Conservation (phyloP, 345 rosid species). For the Erodium maritimum region DNA sequence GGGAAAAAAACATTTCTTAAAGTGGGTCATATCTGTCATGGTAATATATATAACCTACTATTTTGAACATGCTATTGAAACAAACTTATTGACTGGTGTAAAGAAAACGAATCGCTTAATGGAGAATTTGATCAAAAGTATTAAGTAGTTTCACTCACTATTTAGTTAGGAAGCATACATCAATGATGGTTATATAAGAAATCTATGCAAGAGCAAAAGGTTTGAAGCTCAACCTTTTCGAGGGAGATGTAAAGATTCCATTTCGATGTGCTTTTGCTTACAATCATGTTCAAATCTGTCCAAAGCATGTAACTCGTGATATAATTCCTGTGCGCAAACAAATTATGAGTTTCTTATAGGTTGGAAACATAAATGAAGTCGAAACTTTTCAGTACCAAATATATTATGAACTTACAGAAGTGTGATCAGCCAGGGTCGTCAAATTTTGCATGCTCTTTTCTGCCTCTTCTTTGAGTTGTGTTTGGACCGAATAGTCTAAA, state of each 20-base stretch:
- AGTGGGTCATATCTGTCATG: too few relatives aligned
- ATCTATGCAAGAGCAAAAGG: not conserved
- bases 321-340: slow-evolving; percentile 42
- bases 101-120: too few relatives aligned
- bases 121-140: too few relatives aligned
- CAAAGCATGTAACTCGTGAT: slow-evolving; percentile 54
- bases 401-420: slow-evolving; percentile 5
- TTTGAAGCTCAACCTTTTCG: slow-evolving; percentile 34
- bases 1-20: too few relatives aligned
- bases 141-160: too few relatives aligned
- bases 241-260: slow-evolving; percentile 37
- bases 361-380: not conserved
- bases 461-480: slow-evolving; percentile 4
- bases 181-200: too few relatives aligned
- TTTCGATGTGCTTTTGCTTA: slow-evolving; percentile 40
- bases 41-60: too few relatives aligned
- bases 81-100: too few relatives aligned
- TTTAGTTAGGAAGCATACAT: too few relatives aligned
- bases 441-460: slow-evolving; percentile 8
- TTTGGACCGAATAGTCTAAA: not conserved
- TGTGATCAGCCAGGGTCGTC: slow-evolving; percentile 10
- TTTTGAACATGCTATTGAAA: too few relatives aligned
- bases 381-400: not conserved
- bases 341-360: slow-evolving; percentile 1
- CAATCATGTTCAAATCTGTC: slow-evolving; percentile 62